These are phyloP conservation scores for Wickerhamiella nectarea DNA, from an alignment of 805 yeast species.

Conservation along the genomic window DNA sequence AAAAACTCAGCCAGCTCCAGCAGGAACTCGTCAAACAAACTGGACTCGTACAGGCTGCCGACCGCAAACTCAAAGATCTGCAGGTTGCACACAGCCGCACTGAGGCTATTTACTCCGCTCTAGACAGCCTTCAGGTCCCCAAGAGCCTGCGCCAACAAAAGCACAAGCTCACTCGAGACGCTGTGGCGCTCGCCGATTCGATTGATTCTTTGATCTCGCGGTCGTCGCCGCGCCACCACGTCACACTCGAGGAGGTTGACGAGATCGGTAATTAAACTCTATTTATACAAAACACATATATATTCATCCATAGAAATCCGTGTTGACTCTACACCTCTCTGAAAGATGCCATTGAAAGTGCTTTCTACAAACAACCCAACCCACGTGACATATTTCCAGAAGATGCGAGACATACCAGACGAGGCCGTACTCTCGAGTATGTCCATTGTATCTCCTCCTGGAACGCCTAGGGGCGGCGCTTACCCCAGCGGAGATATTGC, in stretches of 20 bases:
- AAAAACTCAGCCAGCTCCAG: not conserved
- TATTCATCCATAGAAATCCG: no score
- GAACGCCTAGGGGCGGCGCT: slow-evolving; percentile 20
- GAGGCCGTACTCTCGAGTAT: slow-evolving; percentile 12
- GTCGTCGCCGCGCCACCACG: slow-evolving; percentile 7
- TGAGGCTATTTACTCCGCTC: slow-evolving; percentile 7
- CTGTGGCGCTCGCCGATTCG: slow-evolving; percentile 9
- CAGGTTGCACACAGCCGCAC: slow-evolving; percentile 6
- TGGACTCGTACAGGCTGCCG: not conserved
- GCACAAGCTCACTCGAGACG: slow-evolving; percentile 7
- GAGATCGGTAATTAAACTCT: not conserved
- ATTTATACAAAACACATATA: not conserved
- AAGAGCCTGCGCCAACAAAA: slow-evolving; percentile 1
- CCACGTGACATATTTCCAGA: not conserved
- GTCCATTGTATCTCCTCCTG: slow-evolving; percentile 27
- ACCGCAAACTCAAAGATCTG: slow-evolving; percentile 1
- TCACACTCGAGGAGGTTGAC: slow-evolving; percentile 9
- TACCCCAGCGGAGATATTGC: not conserved
- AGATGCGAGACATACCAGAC: not conserved
- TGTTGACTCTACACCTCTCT: not conserved
- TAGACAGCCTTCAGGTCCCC: slow-evolving; percentile 1
- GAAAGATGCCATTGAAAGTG: not conserved
- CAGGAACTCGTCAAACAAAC: not conserved
- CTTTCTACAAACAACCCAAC: not conserved
- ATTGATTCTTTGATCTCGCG: slow-evolving; percentile 1